Conservation (phyloP, 2,329 filamentous ascomycete genomes). For the Thielaviopsis ethacetica region DNA sequence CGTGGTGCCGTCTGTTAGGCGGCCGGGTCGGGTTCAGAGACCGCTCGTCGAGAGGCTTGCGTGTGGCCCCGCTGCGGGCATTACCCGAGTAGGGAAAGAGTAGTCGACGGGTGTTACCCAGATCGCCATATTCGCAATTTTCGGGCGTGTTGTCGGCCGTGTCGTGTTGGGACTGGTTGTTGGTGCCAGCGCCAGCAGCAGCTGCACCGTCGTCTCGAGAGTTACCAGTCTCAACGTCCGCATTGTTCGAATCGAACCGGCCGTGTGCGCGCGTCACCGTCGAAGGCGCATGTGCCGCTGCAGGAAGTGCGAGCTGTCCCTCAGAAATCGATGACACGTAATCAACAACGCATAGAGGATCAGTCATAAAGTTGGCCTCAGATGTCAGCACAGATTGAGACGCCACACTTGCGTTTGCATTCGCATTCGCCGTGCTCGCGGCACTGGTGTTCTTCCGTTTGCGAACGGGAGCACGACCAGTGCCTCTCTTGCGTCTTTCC, state of each 20-base stretch:
- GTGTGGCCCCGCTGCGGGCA: background rate
- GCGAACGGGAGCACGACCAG: conserved; percentile 24
- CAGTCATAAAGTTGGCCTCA: conserved; percentile 37
- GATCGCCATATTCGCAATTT: conserved; percentile 15
- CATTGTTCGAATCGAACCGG: background rate
- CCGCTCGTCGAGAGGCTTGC: background rate
- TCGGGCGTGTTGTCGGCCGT: conserved; percentile 5
- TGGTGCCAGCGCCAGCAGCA: background rate
- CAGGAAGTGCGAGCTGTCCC: conserved; percentile 3
- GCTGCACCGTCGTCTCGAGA: background rate
- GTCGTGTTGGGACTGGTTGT: background rate
- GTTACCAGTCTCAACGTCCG: background rate
- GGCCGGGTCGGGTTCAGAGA: background rate
- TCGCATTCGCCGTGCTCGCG: conserved; percentile 15
- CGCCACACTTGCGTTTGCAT: conserved; percentile 23
- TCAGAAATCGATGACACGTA: conserved; percentile 6
- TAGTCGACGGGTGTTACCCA: conserved; percentile 47
- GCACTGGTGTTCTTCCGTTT: conserved; percentile 29
- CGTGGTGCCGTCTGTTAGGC: background rate
- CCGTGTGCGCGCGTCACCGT: background rate
- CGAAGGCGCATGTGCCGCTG: no score
- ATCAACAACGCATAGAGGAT: conserved; percentile 33
- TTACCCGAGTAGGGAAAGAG: conserved; percentile 45
- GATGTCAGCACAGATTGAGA: conserved; percentile 24
- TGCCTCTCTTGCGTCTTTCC: conserved; percentile 32